Evolutionary conservation across 495 filamentous ascomycete genomes (phyloP).

Genomic region (Lichenothelia convexa): DNA sequence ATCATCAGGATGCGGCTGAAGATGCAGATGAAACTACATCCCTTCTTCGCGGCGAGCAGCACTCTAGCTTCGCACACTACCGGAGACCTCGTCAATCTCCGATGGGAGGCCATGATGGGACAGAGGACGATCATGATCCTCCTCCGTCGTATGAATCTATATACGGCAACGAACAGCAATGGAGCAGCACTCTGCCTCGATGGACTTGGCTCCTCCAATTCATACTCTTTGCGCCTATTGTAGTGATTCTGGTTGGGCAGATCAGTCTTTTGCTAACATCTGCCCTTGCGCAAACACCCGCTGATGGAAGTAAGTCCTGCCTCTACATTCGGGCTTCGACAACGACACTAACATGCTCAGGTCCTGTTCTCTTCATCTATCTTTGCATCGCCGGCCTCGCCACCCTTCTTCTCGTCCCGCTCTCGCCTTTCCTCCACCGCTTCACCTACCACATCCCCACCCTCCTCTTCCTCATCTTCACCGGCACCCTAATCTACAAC

Average conservation of each 20-base stretch:
- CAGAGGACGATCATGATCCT: constrained; percentile 16
- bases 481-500: constrained; percentile 71
- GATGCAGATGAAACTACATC: constrained; percentile 63
- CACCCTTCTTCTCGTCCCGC: constrained; percentile 56
- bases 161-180: constrained; percentile 66
- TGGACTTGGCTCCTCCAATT: constrained; percentile 84
- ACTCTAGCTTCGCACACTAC: constrained; percentile 59
- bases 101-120: constrained; percentile 17
- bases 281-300: constrained; percentile 58
- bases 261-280: constrained; percentile 54
- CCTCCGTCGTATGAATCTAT: constrained; percentile 26
- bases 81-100: constrained; percentile 30
- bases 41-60: constrained; percentile 40
- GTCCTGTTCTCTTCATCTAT: constrained; percentile 35
- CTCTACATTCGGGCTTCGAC: constrained; percentile 44
- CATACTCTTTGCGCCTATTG: constrained; percentile 57
- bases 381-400: constrained; percentile 46
- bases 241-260: constrained; percentile 55
- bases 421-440: constrained; percentile 72
- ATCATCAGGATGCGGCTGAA: constrained; percentile 31
- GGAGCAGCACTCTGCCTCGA: constrained; percentile 59
- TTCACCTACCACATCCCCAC: constrained; percentile 66
- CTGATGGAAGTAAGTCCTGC: constrained; percentile 60
- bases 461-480: constrained; percentile 53
- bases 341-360: constrained; percentile 51